Evolutionary conservation across 2,329 filamentous ascomycete genomes (phyloP), one percentile per base, ranked within the genome.

Genomic region (Cucurbitaria berberidis): DNA sequence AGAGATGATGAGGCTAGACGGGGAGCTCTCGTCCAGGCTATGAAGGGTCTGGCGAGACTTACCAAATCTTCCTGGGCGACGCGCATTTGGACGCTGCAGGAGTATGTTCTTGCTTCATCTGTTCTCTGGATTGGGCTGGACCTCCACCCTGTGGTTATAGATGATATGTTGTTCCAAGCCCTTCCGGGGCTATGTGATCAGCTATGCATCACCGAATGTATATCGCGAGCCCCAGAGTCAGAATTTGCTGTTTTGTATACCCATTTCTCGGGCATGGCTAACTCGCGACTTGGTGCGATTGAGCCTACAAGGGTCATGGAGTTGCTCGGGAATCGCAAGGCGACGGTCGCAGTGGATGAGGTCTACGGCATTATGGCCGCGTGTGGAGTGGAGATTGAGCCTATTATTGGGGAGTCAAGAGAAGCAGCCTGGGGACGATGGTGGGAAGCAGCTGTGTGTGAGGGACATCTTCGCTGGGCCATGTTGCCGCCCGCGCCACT

Each of bases 301-400:
- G 41, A 44, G 10, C 41, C 26, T 15, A 44, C 41, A 32, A 30
- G 41, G 29, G 19, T 13, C 16, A 44, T 44, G 41, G 41, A 30
- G 16, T 30, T 44, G 6, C 26, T 30, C 19, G 26, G 29, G 15
- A 29, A 30, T 10, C 26, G 41, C 26, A 30, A 32, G 24, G 26
- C 41, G 18, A 44, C 41, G 15, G 41, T 44, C 11, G 13, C 41
- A 21, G 41, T 30, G 8, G 41, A 44, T 19, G 16, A 29, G 24
- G 29, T 44, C 26, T 44, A 44, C 16, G 41, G 41, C n/a, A 30
- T 44, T 24, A 44, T 44, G 41, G 41, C 24, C 3, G 41, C 41
- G 8, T 30, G 41, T 32, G 41, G 41, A 18, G 41, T 44, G 6
- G 26, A 44, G 19, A 44, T 44, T 10, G 16, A 44, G 10, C 27